Evolutionary conservation across 441 rosid species (phyloP).

Genomic region (Pelargonium australe): DNA sequence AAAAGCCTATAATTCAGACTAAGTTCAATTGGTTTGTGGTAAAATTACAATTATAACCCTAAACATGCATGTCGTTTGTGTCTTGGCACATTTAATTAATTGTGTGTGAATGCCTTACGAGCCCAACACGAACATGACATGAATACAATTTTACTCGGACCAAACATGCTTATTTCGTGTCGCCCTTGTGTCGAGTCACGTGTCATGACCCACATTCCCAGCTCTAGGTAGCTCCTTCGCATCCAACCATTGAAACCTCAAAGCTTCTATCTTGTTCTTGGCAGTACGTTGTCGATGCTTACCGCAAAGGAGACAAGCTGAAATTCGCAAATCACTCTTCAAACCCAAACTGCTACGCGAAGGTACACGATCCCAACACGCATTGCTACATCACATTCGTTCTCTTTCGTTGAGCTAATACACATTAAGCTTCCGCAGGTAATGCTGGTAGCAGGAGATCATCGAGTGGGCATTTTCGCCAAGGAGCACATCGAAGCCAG

Average conservation of each 20-base stretch:
- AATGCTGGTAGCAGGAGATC: constrained; percentile 85
- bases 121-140: no score
- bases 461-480: constrained; percentile 79
- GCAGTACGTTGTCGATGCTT: constrained; percentile 74
- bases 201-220: no score
- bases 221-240: no score
- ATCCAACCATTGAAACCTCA: neutral
- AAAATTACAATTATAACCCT: no score
- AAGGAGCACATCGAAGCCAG: constrained; percentile 62
- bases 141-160: no score
- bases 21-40: no score
- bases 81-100: no score
- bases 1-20: no score
- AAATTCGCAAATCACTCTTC: constrained; percentile 84
- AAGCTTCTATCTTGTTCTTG: constrained; percentile 17
- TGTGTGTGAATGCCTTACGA: no score
- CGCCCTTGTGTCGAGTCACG: no score
- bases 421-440: constrained; percentile 36
- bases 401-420: constrained; percentile 19
- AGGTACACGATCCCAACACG: constrained; percentile 36
- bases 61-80: no score
- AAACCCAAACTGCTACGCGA: constrained; percentile 81
- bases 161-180: no score
- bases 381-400: neutral
- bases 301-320: constrained; percentile 83